Percentiles rank a stretch among this genome's conserved stretches.
These are phyloP conservation scores for Xylaria sp. DNA, from an alignment of 2,329 filamentous ascomycete species.

Conservation along the genomic window DNA sequence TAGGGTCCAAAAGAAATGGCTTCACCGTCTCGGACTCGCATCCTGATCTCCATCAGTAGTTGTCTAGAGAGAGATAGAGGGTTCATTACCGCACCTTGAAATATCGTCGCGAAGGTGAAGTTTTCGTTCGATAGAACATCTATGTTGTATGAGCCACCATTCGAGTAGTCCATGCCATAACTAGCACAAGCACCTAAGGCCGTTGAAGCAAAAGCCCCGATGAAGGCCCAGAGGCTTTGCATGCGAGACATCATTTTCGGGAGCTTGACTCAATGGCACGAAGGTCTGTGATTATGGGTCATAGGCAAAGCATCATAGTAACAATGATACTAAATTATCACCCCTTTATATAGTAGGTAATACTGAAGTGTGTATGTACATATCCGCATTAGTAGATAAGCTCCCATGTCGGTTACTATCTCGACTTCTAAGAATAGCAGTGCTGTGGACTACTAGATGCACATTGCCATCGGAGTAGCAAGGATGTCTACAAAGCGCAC, in stretches of 20 bases:
- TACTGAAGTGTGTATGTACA: neutral
- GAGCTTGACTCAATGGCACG: too few species aligned
- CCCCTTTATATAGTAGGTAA: constrained; percentile 10
- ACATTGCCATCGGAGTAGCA: constrained; percentile 2
- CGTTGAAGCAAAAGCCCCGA: constrained; percentile 18
- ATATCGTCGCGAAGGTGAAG: constrained; percentile 43
- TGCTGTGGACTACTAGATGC: neutral
- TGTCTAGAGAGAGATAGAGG: too few species aligned
- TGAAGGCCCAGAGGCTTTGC: constrained; percentile 14
- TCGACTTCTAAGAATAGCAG: constrained; percentile 22
- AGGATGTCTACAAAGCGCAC: constrained; percentile 7
- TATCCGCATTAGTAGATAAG: neutral
- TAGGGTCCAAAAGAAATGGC: constrained; percentile 40
- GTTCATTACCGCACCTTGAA: constrained; percentile 35
- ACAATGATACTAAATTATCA: neutral
- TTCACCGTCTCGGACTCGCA: constrained; percentile 40
- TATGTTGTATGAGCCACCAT: constrained; percentile 44
- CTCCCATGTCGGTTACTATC: constrained; percentile 8
- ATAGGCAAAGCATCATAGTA: neutral
- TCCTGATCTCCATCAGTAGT: constrained; percentile 30
- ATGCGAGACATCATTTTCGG: constrained; percentile 22
- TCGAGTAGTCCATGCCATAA: constrained; percentile 44
- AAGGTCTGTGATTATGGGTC: neutral
- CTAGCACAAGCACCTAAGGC: constrained; percentile 35
- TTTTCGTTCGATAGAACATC: constrained; percentile 42